Percentiles rank a stretch among this genome's conserved stretches.
These are phyloP conservation scores for Adansonia grandidieri DNA, from an alignment of 441 rosid genomes.

Conservation along the genomic window DNA sequence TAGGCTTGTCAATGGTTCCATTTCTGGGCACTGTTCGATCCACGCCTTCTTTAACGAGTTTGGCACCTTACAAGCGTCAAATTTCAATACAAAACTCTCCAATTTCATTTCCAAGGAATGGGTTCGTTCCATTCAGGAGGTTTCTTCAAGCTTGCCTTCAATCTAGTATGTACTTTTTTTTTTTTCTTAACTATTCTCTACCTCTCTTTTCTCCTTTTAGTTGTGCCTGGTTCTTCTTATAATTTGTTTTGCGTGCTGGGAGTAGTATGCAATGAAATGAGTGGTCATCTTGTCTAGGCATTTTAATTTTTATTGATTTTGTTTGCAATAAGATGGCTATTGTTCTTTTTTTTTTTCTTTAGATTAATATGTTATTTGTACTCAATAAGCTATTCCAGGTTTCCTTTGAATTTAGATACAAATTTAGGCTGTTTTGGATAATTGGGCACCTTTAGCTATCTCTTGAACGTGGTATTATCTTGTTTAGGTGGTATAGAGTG, in stretches of 20 bases:
- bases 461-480: conserved; percentile 5
- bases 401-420: neutral
- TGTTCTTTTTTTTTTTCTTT: neutral
- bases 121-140: conserved; percentile 49
- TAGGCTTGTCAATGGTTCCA: conserved; percentile 48
- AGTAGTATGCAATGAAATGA: conserved; percentile 11
- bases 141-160: conserved; percentile 54
- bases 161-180: conserved; percentile 40
- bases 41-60: conserved; percentile 39
- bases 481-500: neutral
- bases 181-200: conserved; percentile 10
- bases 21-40: conserved; percentile 52
- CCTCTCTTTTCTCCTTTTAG: neutral
- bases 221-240: neutral
- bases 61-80: conserved; percentile 48
- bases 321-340: neutral
- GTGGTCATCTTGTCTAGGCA: conserved; percentile 19
- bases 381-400: neutral
- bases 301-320: neutral
- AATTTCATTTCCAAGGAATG: conserved; percentile 35
- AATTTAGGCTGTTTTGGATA: conserved; percentile 12
- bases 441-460: neutral
- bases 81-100: conserved; percentile 36
- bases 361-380: neutral
- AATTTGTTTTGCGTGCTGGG: neutral